Evolutionary conservation across 306 rosid species (phyloP).

Genomic region (Sindora glabra): DNA sequence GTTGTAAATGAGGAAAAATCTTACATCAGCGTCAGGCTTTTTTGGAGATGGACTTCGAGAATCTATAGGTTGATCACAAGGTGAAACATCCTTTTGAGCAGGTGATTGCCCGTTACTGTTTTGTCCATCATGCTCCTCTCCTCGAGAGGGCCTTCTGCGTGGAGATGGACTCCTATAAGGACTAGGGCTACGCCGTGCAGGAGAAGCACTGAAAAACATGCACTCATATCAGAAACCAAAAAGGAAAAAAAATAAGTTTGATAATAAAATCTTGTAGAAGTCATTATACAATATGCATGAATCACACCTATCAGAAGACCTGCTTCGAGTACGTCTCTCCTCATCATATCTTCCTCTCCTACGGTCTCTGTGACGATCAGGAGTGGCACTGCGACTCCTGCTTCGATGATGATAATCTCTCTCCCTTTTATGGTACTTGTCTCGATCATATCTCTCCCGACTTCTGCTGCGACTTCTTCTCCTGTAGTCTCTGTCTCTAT

Average conservation of each 20-base stretch:
- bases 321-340: slow-evolving; percentile 45
- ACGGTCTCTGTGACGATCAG: slow-evolving; percentile 31
- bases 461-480: slow-evolving; percentile 64
- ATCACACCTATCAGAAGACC: slow-evolving; percentile 46
- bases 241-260: too few relatives aligned
- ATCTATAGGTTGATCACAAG: slow-evolving; percentile 24
- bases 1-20: background rate
- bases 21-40: slow-evolving; percentile 54
- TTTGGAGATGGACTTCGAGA: slow-evolving; percentile 55
- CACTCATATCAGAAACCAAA: slow-evolving; percentile 16
- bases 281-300: background rate
- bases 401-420: slow-evolving; percentile 44
- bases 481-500: slow-evolving; percentile 45
- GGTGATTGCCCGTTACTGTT: slow-evolving; percentile 31
- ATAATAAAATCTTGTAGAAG: slow-evolving; percentile 1
- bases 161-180: slow-evolving; percentile 38
- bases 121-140: slow-evolving; percentile 28
- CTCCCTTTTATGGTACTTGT: slow-evolving; percentile 44
- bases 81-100: slow-evolving; percentile 30
- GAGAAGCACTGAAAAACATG: slow-evolving; percentile 31
- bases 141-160: slow-evolving; percentile 32
- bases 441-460: slow-evolving; percentile 54
- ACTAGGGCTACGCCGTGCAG: slow-evolving; percentile 28
- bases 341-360: slow-evolving; percentile 49
- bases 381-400: slow-evolving; percentile 59